A percentile compares a stretch with the other conserved stretches of the same genome.
Evolutionary conservation across 495 filamentous ascomycete genomes (phyloP).

Genomic region (Neurospora sp.): DNA sequence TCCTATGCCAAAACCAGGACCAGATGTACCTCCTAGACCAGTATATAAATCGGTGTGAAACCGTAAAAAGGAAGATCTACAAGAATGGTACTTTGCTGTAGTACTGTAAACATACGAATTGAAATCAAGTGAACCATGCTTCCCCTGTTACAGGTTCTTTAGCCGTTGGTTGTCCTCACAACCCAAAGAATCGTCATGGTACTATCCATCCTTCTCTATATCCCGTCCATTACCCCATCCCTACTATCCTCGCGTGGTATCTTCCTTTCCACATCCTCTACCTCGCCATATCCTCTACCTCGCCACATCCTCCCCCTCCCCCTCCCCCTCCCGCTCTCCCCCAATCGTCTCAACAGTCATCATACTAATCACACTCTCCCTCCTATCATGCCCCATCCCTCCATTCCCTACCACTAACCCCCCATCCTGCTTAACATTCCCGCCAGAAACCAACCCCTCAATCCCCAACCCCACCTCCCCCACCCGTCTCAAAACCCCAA

Average conservation of each 20-base stretch:
- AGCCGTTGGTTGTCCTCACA: no score
- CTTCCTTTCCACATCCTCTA: not conserved
- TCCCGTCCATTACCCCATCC: constrained; percentile 16
- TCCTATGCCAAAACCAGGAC: no score
- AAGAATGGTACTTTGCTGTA: no score
- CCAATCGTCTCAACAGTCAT: not conserved
- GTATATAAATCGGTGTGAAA: no score
- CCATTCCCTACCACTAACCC: not conserved
- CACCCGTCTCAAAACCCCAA: constrained; percentile 64
- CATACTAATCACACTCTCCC: not conserved
- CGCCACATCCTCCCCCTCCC: not conserved
- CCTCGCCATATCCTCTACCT: not conserved
- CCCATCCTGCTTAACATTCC: not conserved
- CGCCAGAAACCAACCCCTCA: constrained; percentile 25
- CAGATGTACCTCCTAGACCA: no score
- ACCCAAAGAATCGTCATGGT: no score
- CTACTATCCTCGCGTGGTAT: constrained; percentile 12
- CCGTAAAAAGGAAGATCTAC: no score
- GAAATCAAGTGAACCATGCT: no score
- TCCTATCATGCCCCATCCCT: not conserved
- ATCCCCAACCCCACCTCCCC: constrained; percentile 76
- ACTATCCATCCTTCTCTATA: no score
- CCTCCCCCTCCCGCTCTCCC: not conserved
- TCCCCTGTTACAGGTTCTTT: no score
- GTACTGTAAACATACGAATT: no score